A percentile compares a stretch with the other conserved stretches of the same genome.
Conservation (phyloP, 371 early-diverging fungal genomes). For the Fennellomyces sp. region DNA sequence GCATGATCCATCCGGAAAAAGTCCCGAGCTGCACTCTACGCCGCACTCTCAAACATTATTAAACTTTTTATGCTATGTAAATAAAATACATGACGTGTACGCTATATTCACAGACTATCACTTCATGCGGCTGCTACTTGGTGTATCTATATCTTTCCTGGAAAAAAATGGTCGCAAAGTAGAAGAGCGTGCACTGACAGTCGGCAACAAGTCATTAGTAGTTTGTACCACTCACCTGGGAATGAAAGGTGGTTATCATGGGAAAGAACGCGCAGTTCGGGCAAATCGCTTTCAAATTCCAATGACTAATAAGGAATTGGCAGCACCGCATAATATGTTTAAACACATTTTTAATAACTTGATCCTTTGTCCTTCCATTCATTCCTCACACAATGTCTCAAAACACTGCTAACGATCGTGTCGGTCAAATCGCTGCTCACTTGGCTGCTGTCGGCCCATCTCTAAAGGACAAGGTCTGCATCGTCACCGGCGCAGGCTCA, state of each 20-base stretch:
- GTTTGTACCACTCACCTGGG: neutral
- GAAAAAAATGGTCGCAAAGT: too few relatives aligned
- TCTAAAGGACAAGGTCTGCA: constrained; percentile 49
- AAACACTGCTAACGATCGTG: constrained; percentile 37
- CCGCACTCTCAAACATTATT: too few relatives aligned
- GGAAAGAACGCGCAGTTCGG: neutral
- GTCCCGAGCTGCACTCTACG: too few relatives aligned
- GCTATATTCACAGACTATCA: too few relatives aligned
- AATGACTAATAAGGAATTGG: neutral
- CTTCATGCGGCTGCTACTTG: too few relatives aligned
- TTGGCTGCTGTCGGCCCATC: constrained; percentile 36
- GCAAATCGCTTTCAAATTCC: neutral
- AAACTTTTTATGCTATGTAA: too few relatives aligned
- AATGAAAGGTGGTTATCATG: neutral
- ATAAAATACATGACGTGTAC: too few relatives aligned
- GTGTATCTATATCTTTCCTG: too few relatives aligned
- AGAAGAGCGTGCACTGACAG: too few relatives aligned
- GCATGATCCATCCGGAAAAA: too few relatives aligned
- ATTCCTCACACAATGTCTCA: constrained; percentile 14
- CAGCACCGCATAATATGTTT: neutral
- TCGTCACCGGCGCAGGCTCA: constrained; percentile 59
- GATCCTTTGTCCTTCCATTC: neutral
- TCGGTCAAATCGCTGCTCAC: constrained; percentile 42
- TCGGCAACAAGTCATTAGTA: too few relatives aligned
- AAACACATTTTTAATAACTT: neutral